Evolutionary conservation across 495 filamentous ascomycete genomes (phyloP), one percentile per base, ranked within the genome.

Genomic region (Pseudevernia furfuracea): DNA sequence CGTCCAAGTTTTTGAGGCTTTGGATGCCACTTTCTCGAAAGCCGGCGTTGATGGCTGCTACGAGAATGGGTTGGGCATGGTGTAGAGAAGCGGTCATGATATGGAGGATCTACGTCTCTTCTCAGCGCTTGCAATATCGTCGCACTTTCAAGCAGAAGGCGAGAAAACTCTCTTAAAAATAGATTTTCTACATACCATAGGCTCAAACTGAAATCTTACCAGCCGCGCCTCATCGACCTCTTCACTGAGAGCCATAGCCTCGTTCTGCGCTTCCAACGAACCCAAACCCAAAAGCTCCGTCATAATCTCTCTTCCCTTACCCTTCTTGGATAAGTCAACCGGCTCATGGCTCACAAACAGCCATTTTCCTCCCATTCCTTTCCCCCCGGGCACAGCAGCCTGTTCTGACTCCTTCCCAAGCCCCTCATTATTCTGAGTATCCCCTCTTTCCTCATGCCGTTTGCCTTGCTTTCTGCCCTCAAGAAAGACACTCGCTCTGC

Each of bases 121-220:
- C 43, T 37, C 28, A 48, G 28, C 21, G 3, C 21, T 32, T 12
- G 30, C 2, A 32, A 21, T 6, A 44, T 14, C 14, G 19, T 36
- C 28, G 4, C 19, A 11, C n/a, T n/a, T 15, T 8, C 25, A 34
- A 43, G 15, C 12, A 37, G 23, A n/a, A 58, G n/a, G 0, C 34
- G 57, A 8, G 6, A 4, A 10, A 0, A 7, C 17, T 28, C 1
- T 28, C 17, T 15, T 10, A 41, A 17, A 10, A n/a, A n/a, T 59
- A 15, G 6, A 39, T 23, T 4, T 1, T 39, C 63, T 61, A 57
- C 52, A 23, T 81, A 94, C 92, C 91, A 97, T 89, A 39, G 93
- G 89, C 72, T 96, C 92, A 71, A 93, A 96, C 73, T 94, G 92
- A 78, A 96, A 89, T 72, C 91, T 90, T 48, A 96, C 84, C 69